phyloP scores from a whole-genome alignment of 768 basidiomycete species.

The Tylopilus subfusipes region DNA sequence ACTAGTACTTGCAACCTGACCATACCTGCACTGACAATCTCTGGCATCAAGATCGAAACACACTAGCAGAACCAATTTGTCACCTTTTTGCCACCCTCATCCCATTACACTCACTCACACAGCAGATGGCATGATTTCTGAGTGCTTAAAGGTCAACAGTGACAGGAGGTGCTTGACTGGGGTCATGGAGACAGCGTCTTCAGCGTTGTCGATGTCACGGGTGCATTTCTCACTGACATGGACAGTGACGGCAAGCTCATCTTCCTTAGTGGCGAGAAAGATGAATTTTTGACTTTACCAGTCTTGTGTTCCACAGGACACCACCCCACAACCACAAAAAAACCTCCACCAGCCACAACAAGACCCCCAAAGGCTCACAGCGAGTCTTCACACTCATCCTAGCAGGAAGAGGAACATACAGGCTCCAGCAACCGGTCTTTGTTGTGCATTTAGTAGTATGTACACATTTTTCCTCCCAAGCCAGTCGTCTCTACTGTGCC shows the following conservation, averaged over 20 bases:
- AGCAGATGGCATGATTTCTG: too few species aligned
- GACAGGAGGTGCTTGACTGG: slow-evolving; percentile 75
- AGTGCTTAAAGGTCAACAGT: too few species aligned
- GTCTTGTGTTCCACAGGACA: slow-evolving; percentile 31
- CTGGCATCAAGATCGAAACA: too few species aligned
- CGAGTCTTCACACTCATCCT: too few species aligned
- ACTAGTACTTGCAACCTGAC: too few species aligned
- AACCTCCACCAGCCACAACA: slow-evolving; percentile 9
- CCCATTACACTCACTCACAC: too few species aligned
- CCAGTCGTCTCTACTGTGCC: slow-evolving; percentile 51
- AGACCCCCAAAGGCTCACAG: slow-evolving; percentile 8
- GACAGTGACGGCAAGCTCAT: too few species aligned
- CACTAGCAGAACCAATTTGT: too few species aligned
- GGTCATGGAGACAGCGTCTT: slow-evolving; percentile 43
- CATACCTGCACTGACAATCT: too few species aligned
- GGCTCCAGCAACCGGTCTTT: slow-evolving; percentile 21
- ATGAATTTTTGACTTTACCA: slow-evolving; percentile 51
- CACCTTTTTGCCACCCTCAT: too few species aligned
- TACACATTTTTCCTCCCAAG: slow-evolving; percentile 69
- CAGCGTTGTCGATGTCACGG: slow-evolving; percentile 45
- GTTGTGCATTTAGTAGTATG: slow-evolving; percentile 37
- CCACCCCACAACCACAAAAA: slow-evolving; percentile 20
- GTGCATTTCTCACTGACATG: too few species aligned
- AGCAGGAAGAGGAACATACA: too few species aligned
- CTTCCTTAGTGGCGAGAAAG: slow-evolving; percentile 70